phyloP scores from a whole-genome alignment of 2,329 filamentous ascomycete genomes.

The Fusarium pseudonygamai region DNA sequence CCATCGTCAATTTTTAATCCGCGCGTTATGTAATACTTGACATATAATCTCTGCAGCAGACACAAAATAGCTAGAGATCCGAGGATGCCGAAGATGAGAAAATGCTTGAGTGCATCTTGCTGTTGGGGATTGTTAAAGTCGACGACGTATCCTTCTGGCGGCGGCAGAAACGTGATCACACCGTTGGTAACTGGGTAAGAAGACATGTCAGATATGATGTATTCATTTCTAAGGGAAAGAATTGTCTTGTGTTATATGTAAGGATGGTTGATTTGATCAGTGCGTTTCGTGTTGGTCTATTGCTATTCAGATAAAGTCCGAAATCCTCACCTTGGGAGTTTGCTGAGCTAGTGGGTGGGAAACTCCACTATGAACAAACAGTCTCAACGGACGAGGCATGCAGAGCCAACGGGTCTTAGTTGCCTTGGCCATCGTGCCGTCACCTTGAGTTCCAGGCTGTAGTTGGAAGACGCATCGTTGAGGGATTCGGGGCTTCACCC shows the following conservation, averaged over 20 bases:
- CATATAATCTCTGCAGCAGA: slow-evolving; percentile 44
- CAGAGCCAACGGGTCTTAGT: neutral
- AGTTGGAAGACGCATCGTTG: neutral
- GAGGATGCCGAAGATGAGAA: slow-evolving; percentile 38
- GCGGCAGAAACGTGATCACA: slow-evolving; percentile 33
- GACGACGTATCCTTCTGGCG: slow-evolving; percentile 44
- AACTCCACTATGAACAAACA: neutral
- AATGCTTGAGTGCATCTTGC: slow-evolving; percentile 36
- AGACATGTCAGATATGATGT: neutral
- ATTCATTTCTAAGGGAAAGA: neutral
- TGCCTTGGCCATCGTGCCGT: rapidly evolving
- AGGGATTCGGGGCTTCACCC: no score
- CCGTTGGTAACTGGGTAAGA: slow-evolving; percentile 35
- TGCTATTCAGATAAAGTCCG: neutral
- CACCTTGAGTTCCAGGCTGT: rapidly evolving
- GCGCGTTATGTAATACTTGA: slow-evolving; percentile 35
- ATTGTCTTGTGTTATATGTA: neutral
- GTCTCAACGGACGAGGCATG: rapidly evolving
- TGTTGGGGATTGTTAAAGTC: slow-evolving; percentile 45
- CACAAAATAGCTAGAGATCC: slow-evolving; percentile 27
- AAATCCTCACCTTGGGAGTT: neutral
- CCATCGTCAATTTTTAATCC: slow-evolving; percentile 31
- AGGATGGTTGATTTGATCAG: neutral
- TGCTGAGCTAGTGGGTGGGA: neutral
- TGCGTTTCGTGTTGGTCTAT: neutral